A percentile compares a stretch with the other conserved stretches of the same genome.
Conservation (phyloP, 805 yeast species). For the Candida piceae region DNA sequence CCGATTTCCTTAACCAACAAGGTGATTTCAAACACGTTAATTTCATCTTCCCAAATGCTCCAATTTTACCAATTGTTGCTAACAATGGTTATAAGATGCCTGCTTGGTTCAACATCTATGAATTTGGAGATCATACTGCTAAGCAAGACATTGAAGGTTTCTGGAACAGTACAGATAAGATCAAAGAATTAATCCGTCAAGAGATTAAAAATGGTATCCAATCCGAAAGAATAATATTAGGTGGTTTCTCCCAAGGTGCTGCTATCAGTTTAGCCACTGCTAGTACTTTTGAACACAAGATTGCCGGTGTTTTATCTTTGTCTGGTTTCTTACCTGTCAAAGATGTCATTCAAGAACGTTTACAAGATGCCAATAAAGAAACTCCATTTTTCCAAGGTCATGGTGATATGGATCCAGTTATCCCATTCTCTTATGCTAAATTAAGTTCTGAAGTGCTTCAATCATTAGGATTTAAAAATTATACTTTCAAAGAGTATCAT, state of each 20-base stretch:
- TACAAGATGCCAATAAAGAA: conserved; percentile 39
- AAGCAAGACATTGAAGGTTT: conserved; percentile 53
- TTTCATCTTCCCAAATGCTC: conserved; percentile 91
- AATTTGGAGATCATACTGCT: conserved; percentile 43
- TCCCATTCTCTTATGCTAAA: conserved; percentile 38
- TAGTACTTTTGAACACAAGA: conserved; percentile 47
- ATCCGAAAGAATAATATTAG: conserved; percentile 70
- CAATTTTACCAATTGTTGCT: conserved; percentile 59
- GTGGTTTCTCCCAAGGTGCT: conserved; percentile 96
- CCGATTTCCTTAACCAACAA: conserved; percentile 49
- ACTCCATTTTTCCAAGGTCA: conserved; percentile 89
- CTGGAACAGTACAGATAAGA: conserved; percentile 40
- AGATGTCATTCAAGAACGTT: conserved; percentile 19
- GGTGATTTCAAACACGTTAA: conserved; percentile 49
- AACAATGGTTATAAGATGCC: conserved; percentile 68
- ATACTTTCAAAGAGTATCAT: conserved; percentile 48
- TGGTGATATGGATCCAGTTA: conserved; percentile 72
- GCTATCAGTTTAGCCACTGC: conserved; percentile 66
- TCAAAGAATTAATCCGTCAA: conserved; percentile 44
- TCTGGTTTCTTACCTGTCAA: conserved; percentile 65
- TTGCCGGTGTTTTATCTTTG: conserved; percentile 74
- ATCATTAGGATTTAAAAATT: conserved; percentile 39
- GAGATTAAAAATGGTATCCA: conserved; percentile 51
- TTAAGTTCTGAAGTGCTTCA: conserved; percentile 41
- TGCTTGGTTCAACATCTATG: conserved; percentile 80